phyloP scores from a whole-genome alignment of 2,329 filamentous ascomycete genomes.

The Coniella vitis region DNA sequence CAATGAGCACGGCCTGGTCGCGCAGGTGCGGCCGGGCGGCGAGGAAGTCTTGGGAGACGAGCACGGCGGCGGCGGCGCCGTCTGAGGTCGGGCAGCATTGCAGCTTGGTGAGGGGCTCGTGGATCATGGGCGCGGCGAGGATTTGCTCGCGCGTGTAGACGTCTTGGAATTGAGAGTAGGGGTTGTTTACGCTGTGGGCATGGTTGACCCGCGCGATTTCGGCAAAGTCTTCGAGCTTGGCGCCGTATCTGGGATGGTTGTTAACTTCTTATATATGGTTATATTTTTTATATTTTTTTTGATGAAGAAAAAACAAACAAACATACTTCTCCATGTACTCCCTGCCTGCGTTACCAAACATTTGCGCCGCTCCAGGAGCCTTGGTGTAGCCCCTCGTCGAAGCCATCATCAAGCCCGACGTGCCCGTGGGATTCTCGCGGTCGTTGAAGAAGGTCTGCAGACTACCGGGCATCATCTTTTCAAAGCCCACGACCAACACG shows the following conservation, averaged over 20 bases:
- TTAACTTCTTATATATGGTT: no score
- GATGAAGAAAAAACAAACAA: no score
- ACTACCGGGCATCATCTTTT: slow-evolving; percentile 96
- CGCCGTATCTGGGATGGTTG: slow-evolving; percentile 59
- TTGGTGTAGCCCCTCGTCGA: slow-evolving; percentile 75
- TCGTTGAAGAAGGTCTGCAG: slow-evolving; percentile 81
- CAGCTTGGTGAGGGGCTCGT: slow-evolving; percentile 88
- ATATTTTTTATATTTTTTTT: no score
- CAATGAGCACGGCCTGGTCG: slow-evolving; percentile 77
- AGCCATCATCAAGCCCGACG: slow-evolving; percentile 70
- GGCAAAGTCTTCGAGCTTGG: slow-evolving; percentile 77
- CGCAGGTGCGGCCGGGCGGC: slow-evolving; percentile 76
- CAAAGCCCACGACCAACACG: slow-evolving; percentile 87
- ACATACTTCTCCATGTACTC: slow-evolving; percentile 93
- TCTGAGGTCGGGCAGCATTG: slow-evolving; percentile 97
- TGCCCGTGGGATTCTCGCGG: slow-evolving; percentile 70
- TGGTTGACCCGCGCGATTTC: slow-evolving; percentile 94
- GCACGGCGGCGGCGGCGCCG: slow-evolving; percentile 78
- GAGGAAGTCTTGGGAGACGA: slow-evolving; percentile 85
- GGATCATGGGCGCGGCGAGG: slow-evolving; percentile 67
- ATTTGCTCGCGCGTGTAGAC: slow-evolving; percentile 86
- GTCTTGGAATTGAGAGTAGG: slow-evolving; percentile 95
- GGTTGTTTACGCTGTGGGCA: slow-evolving; percentile 83
- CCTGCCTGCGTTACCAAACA: slow-evolving; percentile 89
- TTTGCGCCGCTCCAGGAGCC: slow-evolving; percentile 79